A percentile compares a stretch with the other conserved stretches of the same genome.
These are phyloP conservation scores for Rhizophora mangle DNA, from an alignment of 345 rosid species.

Conservation along the genomic window DNA sequence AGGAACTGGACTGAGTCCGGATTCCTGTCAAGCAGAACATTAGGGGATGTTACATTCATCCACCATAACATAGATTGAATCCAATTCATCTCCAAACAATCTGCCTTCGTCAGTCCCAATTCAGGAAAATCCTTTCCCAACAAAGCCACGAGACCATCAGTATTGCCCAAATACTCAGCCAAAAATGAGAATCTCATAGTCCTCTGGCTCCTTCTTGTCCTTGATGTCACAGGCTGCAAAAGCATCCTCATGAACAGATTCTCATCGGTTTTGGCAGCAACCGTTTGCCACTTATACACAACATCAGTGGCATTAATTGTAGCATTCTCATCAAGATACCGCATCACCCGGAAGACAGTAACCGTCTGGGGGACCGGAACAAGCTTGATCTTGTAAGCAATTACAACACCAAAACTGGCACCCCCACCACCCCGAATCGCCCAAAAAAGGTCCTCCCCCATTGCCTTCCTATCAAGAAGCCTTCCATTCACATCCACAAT, in stretches of 20 bases:
- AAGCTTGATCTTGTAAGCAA: slow-evolving; percentile 48
- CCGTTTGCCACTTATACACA: slow-evolving; percentile 42
- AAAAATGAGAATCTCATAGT: slow-evolving; percentile 12
- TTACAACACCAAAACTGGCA: slow-evolving; percentile 51
- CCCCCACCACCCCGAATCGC: slow-evolving; percentile 64
- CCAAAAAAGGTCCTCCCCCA: slow-evolving; percentile 69
- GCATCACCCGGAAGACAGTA: slow-evolving; percentile 45
- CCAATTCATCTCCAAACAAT: slow-evolving; percentile 55
- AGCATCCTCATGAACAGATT: slow-evolving; percentile 66
- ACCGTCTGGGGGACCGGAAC: slow-evolving; percentile 48
- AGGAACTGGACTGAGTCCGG: slow-evolving; percentile 34
- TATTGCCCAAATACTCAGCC: slow-evolving; percentile 16
- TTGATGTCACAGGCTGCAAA: slow-evolving; percentile 45
- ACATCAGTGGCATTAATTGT: slow-evolving; percentile 21
- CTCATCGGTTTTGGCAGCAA: slow-evolving; percentile 45
- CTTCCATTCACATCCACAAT: slow-evolving; percentile 52
- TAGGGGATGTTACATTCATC: slow-evolving; percentile 31
- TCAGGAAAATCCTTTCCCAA: slow-evolving; percentile 41
- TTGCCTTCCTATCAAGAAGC: slow-evolving; percentile 39
- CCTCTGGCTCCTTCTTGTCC: slow-evolving; percentile 19
- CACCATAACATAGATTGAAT: slow-evolving; percentile 41
- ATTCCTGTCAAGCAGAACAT: slow-evolving; percentile 44
- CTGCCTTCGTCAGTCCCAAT: slow-evolving; percentile 40
- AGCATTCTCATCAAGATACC: slow-evolving; percentile 18
- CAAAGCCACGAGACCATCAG: slow-evolving; percentile 16